Evolutionary conservation across 768 basidiomycete genomes (phyloP).

Genomic region (Tulasnella sp.): DNA sequence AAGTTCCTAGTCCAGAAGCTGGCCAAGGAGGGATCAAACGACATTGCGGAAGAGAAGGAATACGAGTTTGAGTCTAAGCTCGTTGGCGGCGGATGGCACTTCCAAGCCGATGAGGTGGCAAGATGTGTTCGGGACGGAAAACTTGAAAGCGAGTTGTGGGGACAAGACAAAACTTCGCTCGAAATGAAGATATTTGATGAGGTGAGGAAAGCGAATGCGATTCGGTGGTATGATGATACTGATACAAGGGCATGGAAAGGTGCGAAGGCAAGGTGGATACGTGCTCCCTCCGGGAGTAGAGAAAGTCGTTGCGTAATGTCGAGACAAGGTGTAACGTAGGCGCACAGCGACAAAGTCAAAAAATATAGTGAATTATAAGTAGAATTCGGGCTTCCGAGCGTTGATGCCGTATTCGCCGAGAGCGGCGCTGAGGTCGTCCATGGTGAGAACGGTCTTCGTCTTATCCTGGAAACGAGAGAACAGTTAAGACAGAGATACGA

Average conservation of each 20-base stretch:
- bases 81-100: conserved; percentile 63
- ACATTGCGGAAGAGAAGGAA: conserved; percentile 45
- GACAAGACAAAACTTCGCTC: conserved; percentile 65
- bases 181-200: conserved; percentile 81
- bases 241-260: conserved; percentile 23
- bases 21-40: conserved; percentile 34
- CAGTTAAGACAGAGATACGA: neutral
- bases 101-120: conserved; percentile 82
- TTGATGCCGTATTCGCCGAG: conserved; percentile 95
- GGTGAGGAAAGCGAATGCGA: conserved; percentile 31
- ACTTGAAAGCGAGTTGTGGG: conserved; percentile 61
- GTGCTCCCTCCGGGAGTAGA: conserved; percentile 52
- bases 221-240: neutral
- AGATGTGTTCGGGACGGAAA: conserved; percentile 63
- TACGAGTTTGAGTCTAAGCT: conserved; percentile 31
- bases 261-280: conserved; percentile 58
- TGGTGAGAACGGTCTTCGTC: conserved; percentile 85
- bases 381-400: conserved; percentile 89
- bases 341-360: neutral
- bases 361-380: conserved; percentile 6
- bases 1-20: conserved; percentile 54
- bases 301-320: conserved; percentile 27
- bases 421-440: conserved; percentile 93
- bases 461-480: conserved; percentile 49
- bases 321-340: neutral